Base-by-base conservation (phyloP, 2,329 filamentous ascomycete species). In the Sarocladium kiliense region DNA sequence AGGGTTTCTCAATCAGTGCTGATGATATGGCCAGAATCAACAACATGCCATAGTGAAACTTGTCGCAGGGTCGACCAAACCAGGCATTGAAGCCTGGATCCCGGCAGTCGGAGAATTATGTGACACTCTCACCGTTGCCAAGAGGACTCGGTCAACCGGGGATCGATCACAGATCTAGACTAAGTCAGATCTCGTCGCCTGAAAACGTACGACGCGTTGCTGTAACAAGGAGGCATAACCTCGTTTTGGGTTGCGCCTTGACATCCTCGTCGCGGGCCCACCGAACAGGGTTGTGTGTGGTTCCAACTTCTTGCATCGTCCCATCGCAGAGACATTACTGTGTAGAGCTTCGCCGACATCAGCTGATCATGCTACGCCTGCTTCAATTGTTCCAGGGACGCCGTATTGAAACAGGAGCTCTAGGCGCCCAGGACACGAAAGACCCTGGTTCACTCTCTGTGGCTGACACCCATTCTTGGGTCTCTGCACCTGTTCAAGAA, bases 231-330 rank as follows among this genome's bases (percentile, higher is more conserved):
- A 47, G 44, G 23, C 25, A 27, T 47, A 12, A 30, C 25, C 44
- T 44, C 44, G 44, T 47, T 47, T 47, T 21, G 44, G 44, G 44
- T 27, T 47, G 44, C 44, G 44, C 44, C 44, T 47, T 47, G 44
- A 47, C 44, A n/a, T 30, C n/a, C 16, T n/a, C 12, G 44, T 4
- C 23, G 9, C 16, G 10, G 25, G 25, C n/a, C 36, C 36, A 47
- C 44, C 10, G 44, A 30, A 47, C 44, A 47, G 25, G 44, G 44
- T 26, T 47, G 25, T 44, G 18, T 6, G 6, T 25, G 41, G 41
- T 23, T 30, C 7, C 9, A 30, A 27, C 44, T 3, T 27, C 21
- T 11, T 27, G 44, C 25, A 26, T 47, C 44, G 25, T 47, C 44
- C 44, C 23, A 47, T 30, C 3, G 4, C 14, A n/a, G n/a, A 18